Evolutionary conservation across 2,329 filamentous ascomycete species (phyloP).

Genomic region (Fusarium haematococcum): DNA sequence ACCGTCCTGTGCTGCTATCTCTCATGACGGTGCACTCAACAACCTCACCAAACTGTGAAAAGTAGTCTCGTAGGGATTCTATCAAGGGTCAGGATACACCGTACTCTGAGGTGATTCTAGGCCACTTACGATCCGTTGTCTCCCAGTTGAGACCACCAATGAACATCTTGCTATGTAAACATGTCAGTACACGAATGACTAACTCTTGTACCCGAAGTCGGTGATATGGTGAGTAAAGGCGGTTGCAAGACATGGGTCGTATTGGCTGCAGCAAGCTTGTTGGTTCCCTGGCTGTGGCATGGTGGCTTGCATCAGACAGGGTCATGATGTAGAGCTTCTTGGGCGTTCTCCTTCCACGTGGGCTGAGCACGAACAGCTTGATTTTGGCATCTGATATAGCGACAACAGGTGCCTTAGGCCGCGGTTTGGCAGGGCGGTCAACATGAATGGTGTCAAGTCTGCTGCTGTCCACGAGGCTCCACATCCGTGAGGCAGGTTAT

Average conservation of each 20-base stretch:
- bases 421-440: constrained; percentile 4
- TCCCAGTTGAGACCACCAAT: constrained; percentile 99
- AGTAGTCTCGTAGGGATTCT: constrained; percentile 98
- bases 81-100: constrained; percentile 29
- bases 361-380: not conserved
- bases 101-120: not conserved
- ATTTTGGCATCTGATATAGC: not conserved
- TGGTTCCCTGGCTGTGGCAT: constrained; percentile 29
- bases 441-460: not conserved
- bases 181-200: constrained; percentile 31
- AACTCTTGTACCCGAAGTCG: not conserved
- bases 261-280: constrained; percentile 19
- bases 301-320: constrained; percentile 38
- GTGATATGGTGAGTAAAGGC: constrained; percentile 12
- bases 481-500: constrained; percentile 14
- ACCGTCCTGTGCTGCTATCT: constrained; percentile 92
- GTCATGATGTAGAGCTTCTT: constrained; percentile 7
- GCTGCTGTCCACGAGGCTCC: not conserved
- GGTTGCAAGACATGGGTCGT: constrained; percentile 10
- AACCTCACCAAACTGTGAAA: constrained; percentile 97
- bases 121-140: constrained; percentile 90
- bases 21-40: constrained; percentile 99
- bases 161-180: constrained; percentile 89
- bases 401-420: not conserved
- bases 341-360: constrained; percentile 5